Evolutionary conservation across 164 flowering plant species (phyloP), one percentile per base, ranked within the genome.

Genomic region (Warburgia ugandensis): DNA sequence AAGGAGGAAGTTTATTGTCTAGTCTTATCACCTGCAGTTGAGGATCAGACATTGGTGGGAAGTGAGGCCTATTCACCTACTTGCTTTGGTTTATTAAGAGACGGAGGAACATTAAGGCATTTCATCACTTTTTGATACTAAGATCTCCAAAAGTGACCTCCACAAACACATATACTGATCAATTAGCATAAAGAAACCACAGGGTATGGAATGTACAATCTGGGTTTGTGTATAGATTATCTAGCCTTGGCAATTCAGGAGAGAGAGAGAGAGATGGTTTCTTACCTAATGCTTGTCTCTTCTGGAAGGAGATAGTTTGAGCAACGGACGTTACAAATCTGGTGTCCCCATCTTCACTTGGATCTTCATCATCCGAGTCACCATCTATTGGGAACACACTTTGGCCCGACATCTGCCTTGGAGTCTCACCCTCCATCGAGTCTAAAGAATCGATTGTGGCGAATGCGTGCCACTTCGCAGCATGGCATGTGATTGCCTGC

Each of bases 391-490:
- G 51, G 31, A 53, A 30, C 4, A 41, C 26, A 20, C 47, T 21
- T 4, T 11, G 48, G 26, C 19, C 10, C 3, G 22, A 29, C 16
- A 17, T 23, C 13, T 29, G 12, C 30, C 20, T 27, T 10, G 86
- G 88, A 1, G 82, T 76, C 62, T 81, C 97, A 9, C 65, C 56
- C 0, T 45, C 48, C 2, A 52, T 2, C 0, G 40, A 35, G 2
- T 83, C 94, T 33, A 77, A 78, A 0, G 87, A 75, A 23, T 83
- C 83, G 11, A 84, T 55, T 16, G 97, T 91, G 0, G 94, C 89
- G 59, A 92, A 84, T 0, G 78, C 76, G 35, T 91, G 94, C 97
- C 96, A 91, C 67, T 80, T 87, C 19, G 96, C 72, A 14, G 97
- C 96, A 9, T 81, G 78, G 56, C 77, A 59, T 0, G 87, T 81